Conservation (phyloP, 305 asterid species). For the Solanum hybrid region DNA sequence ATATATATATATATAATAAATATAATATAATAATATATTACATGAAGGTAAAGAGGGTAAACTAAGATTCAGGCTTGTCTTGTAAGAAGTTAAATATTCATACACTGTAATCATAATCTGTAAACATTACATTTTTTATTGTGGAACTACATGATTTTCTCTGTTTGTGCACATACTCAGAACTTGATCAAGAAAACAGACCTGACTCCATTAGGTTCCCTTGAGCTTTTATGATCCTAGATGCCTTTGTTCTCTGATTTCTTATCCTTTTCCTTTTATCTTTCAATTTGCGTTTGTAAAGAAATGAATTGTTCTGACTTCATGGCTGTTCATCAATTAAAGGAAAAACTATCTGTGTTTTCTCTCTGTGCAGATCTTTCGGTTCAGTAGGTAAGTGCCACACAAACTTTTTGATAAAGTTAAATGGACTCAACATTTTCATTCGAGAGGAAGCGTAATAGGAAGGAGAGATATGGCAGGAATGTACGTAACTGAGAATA, state of each 20-base stretch:
- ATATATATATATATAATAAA: too few relatives aligned
- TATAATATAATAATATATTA: neutral
- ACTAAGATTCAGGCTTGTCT: neutral
- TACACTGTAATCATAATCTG: neutral
- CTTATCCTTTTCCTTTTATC: neutral
- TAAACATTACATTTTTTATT: neutral
- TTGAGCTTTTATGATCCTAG: neutral
- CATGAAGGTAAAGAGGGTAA: neutral
- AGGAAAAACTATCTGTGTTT: neutral
- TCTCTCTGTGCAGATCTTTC: slow-evolving; percentile 49
- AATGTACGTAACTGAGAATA: too few relatives aligned
- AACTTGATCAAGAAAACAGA: neutral
- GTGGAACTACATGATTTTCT: neutral
- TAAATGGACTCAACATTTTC: slow-evolving; percentile 44
- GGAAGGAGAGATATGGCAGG: too few relatives aligned
- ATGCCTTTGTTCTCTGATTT: neutral
- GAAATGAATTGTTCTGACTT: neutral
- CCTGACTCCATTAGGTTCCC: neutral
- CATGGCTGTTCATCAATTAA: neutral
- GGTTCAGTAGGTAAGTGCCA: slow-evolving; percentile 87
- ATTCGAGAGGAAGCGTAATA: too few relatives aligned
- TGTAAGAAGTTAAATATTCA: neutral
- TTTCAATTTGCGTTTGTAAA: neutral
- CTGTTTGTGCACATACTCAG: neutral
- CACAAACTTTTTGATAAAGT: slow-evolving; percentile 82